Evolutionary conservation across 1,284 basidiomycete species (phyloP), one percentile per base, ranked within the genome.

Genomic region (Ganoderma boninense): DNA sequence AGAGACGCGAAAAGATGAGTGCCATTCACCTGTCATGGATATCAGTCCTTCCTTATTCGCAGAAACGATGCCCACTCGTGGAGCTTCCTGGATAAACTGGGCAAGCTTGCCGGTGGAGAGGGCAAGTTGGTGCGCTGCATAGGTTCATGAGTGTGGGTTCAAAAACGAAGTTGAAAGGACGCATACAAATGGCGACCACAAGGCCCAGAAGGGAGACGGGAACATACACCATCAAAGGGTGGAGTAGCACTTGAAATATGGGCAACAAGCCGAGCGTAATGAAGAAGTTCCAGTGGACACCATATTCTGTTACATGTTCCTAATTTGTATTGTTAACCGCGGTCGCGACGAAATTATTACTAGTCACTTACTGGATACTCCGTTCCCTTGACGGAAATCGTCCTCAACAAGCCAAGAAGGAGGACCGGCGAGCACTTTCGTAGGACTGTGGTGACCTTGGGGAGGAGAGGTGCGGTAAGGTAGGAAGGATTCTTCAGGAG

Each of bases 241-340:
- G 90, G 8, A 96, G 79, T 0, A 91, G 68, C 0, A 93, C 88
- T 73, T 96, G 92, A 7, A 95, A 81, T 0, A 95, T 80, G 0
- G 97, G 97, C 2, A 99, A 80, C 0, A 95, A 73, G 0, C 92
- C 96, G 16, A 99, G 86, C 0, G 98, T 99, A 77, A 99, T 89
- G 87, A 99, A 99, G 82, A 99, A 99, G 80, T 99, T 99, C 98
- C 98, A 99, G 78, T 99, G 97, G 0, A 92, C 91, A 1, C 98
- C 98, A 75, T 99, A 99, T 83, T 99, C 97, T 0, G 96, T 92
- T 57, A 95, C 91, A 75, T 99, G 98, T 85, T 99, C 97, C 96
- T 97, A 73, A 4, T 20, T 38, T n/a, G 64, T 71, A 57, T 64
- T 71, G 46, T 29, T 13, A 35, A 23, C 10, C 1, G 13, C 7